Evolutionary conservation across 768 basidiomycete species (phyloP), one percentile per base, ranked within the genome.

Genomic region (Lentinula guzmanii): DNA sequence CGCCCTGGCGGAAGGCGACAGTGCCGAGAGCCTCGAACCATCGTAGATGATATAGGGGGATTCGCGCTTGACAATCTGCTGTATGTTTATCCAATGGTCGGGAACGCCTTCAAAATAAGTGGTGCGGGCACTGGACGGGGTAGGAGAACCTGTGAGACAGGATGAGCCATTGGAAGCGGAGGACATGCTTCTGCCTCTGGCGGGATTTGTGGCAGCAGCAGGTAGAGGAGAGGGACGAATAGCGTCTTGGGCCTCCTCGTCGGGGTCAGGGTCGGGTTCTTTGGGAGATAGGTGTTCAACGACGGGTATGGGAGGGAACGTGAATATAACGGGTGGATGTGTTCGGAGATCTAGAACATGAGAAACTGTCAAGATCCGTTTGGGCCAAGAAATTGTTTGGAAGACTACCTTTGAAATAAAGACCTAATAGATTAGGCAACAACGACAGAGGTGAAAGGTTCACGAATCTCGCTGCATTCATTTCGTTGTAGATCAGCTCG

Each of bases 401-500:
- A 21, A 21, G 1, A 21, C 75, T 62, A 86, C 89, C 85, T 72
- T 77, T 79, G 67, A 91, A 87, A 72, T 88, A 81, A 59, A 83
- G 67, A 13, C 81, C 79, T 16, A 91, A 70, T 7, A 77, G 75
- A 63, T 85, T 86, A 13, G 78, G 74, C 54, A 91, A 71, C 45
- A 90, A 65, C 1, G 86, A 84, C 15, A 90, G 69, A 2, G 89
- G 89, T 24, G 82, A 73, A 2, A 82, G 71, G 68, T 90, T 90
- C 66, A 91, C 85, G 66, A 88, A 90, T 39, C 87, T 75, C 13
- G 82, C 76, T 5, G 81, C 81, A 31, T 90, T 85, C 83, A 87
- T 86, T 64, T 86, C 84, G 18, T 74, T 78, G 74, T 89, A 91
- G 10, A 90, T 85, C 50, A 72, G 72, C 65, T 86, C 84, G 24